Conservation (phyloP, 2,329 filamentous ascomycete species). For the Paecilomyces niveus region DNA sequence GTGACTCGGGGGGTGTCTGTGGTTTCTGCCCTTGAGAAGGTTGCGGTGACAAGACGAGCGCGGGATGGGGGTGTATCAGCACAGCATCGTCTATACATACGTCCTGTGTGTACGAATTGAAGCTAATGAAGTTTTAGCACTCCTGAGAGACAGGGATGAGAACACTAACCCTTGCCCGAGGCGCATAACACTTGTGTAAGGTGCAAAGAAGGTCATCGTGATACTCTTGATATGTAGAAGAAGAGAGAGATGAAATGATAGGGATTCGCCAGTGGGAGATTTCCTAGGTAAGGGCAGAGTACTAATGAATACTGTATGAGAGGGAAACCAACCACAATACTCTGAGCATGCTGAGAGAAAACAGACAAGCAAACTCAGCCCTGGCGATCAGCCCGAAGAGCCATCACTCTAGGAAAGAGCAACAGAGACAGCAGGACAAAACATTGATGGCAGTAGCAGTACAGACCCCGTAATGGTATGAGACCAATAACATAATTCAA, state of each 20-base stretch:
- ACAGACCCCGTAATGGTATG: background rate
- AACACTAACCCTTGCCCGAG: slow-evolving; percentile 17
- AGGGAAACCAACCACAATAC: background rate
- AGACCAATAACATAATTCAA: background rate
- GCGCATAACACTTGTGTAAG: slow-evolving; percentile 32
- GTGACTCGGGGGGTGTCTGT: background rate
- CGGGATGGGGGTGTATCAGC: slow-evolving; percentile 13
- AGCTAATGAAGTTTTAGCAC: slow-evolving; percentile 13
- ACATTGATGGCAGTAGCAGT: background rate
- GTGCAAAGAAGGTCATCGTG: slow-evolving; percentile 26
- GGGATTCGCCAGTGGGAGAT: background rate
- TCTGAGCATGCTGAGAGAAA: background rate
- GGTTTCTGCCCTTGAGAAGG: background rate
- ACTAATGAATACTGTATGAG: background rate
- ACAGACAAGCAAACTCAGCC: background rate
- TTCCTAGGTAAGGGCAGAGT: background rate
- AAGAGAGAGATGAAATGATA: background rate
- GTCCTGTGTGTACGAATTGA: slow-evolving; percentile 36
- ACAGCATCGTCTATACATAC: slow-evolving; percentile 33
- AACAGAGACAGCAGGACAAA: background rate
- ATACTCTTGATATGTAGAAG: background rate
- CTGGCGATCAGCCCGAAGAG: background rate
- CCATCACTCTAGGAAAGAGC: background rate
- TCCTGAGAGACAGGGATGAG: background rate
- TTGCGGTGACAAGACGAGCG: background rate